A percentile compares a stretch with the other conserved stretches of the same genome.
Conservation (phyloP, 352 stramenopile species). For the Globisporangium nodosum region DNA sequence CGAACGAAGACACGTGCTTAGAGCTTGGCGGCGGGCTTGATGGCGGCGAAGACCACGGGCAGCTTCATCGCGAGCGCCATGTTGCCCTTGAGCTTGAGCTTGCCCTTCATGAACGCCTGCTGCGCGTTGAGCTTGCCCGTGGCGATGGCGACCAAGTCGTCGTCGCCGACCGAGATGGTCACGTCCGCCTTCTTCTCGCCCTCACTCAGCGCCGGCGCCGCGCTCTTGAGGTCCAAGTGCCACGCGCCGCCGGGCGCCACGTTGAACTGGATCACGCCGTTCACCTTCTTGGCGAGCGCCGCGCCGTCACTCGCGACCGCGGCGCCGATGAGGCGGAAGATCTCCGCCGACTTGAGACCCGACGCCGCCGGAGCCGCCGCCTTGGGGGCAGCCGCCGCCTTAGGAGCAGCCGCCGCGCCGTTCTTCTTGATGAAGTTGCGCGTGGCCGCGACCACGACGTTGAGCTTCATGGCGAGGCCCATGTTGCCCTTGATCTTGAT, state of each 20-base stretch:
- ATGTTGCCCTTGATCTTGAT: constrained; percentile 96
- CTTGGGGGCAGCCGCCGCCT: constrained; percentile 12
- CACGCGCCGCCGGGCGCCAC: constrained; percentile 69
- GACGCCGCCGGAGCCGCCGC: constrained; percentile 12
- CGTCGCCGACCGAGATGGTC: constrained; percentile 67
- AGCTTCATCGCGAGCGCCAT: constrained; percentile 95
- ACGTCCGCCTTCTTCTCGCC: constrained; percentile 72
- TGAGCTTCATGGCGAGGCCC: constrained; percentile 93
- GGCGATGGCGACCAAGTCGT: constrained; percentile 78
- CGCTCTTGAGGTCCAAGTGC: constrained; percentile 77
- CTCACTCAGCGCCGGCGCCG: constrained; percentile 41
- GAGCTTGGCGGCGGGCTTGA: constrained; percentile 78
- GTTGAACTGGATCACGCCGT: constrained; percentile 76
- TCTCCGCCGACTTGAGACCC: constrained; percentile 57
- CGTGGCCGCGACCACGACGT: constrained; percentile 81
- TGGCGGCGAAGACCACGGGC: constrained; percentile 88
- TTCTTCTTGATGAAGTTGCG: constrained; percentile 78
- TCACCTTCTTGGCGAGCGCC: constrained; percentile 69
- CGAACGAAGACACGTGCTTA: constrained; percentile 19
- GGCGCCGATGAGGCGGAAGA: constrained; percentile 65
- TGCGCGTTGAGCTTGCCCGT: constrained; percentile 89
- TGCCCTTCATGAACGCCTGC: constrained; percentile 94
- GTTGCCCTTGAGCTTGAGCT: constrained; percentile 95
- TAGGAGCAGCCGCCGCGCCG: constrained; percentile 15
- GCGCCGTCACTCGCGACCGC: constrained; percentile 51